A percentile compares a stretch with the other conserved stretches of the same genome.
Conservation (phyloP, 495 filamentous ascomycete species). For the Hypoxylon rickii region DNA sequence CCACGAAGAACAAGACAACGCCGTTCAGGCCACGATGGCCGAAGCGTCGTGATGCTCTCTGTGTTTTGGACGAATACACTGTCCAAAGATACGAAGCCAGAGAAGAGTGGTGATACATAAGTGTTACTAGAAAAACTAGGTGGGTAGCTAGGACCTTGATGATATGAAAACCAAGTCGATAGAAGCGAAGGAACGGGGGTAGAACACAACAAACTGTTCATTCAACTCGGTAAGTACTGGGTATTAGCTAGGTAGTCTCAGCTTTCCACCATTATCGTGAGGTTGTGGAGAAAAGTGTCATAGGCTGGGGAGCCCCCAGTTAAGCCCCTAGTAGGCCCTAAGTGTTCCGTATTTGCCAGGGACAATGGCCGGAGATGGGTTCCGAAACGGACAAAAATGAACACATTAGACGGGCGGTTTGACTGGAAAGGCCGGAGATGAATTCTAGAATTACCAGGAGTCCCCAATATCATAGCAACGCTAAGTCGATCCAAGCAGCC, state of each 20-base stretch:
- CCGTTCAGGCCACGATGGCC: constrained; percentile 8
- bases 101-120: neutral
- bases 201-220: constrained; percentile 19
- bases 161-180: too few relatives aligned
- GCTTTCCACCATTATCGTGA: constrained; percentile 29
- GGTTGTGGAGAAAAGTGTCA: constrained; percentile 27
- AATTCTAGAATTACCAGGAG: constrained; percentile 31
- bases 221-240: too few relatives aligned
- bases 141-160: constrained; percentile 1
- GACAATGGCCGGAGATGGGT: constrained; percentile 26
- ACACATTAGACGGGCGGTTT: constrained; percentile 8
- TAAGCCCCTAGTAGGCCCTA: neutral
- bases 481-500: constrained; percentile 13
- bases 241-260: too few relatives aligned
- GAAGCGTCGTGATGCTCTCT: constrained; percentile 5
- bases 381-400: constrained; percentile 26
- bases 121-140: too few relatives aligned
- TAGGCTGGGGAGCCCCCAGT: neutral
- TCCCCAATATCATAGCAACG: constrained; percentile 12
- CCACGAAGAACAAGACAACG: constrained; percentile 9
- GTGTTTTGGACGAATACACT: neutral
- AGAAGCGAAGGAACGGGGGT: constrained; percentile 2
- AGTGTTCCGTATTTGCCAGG: constrained; percentile 8
- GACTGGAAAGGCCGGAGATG: constrained; percentile 19
- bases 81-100: neutral